Percentiles rank a stretch among this genome's conserved stretches.
phyloP scores from a whole-genome alignment of 2,329 filamentous ascomycete species.

The Pezicula radicicola region DNA sequence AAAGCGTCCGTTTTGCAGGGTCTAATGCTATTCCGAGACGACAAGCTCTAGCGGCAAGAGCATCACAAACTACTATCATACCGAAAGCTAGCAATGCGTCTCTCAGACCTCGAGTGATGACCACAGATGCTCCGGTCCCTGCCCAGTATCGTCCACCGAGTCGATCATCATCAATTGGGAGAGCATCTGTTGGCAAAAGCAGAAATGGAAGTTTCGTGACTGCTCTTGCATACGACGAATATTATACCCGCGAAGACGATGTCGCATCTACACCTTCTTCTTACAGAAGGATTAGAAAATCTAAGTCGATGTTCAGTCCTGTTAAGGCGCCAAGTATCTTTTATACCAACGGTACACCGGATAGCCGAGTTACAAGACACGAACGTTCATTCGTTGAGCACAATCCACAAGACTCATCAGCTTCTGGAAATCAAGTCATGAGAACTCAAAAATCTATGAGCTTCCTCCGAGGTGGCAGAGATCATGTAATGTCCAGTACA shows the following conservation, averaged over 20 bases:
- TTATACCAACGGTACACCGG: conserved; percentile 26
- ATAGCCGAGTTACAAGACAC: conserved; percentile 3
- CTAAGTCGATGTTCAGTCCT: conserved; percentile 49
- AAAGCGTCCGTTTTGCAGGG: conserved; percentile 51
- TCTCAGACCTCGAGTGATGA: conserved; percentile 22
- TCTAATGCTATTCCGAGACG: conserved; percentile 21
- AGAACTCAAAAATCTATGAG: conserved; percentile 54
- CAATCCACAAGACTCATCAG: background rate
- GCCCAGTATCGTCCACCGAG: conserved; percentile 26
- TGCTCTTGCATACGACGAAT: conserved; percentile 36
- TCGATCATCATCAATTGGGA: conserved; percentile 27
- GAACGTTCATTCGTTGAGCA: background rate
- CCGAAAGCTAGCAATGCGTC: conserved; percentile 15
- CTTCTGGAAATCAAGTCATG: conserved; percentile 19
- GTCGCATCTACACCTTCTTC: conserved; percentile 44
- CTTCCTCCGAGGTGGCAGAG: conserved; percentile 38
- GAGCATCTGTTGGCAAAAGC: conserved; percentile 18
- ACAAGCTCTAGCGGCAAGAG: conserved; percentile 19
- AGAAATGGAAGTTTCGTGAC: conserved; percentile 31
- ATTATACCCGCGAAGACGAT: conserved; percentile 46
- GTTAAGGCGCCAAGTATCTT: conserved; percentile 20
- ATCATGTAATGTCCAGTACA: conserved; percentile 17
- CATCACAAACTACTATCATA: conserved; percentile 9
- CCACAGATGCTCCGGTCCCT: conserved; percentile 22
- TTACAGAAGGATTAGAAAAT: conserved; percentile 49